Conservation (phyloP, 2,329 filamentous ascomycete species). For the Aspergillus sp. region DNA sequence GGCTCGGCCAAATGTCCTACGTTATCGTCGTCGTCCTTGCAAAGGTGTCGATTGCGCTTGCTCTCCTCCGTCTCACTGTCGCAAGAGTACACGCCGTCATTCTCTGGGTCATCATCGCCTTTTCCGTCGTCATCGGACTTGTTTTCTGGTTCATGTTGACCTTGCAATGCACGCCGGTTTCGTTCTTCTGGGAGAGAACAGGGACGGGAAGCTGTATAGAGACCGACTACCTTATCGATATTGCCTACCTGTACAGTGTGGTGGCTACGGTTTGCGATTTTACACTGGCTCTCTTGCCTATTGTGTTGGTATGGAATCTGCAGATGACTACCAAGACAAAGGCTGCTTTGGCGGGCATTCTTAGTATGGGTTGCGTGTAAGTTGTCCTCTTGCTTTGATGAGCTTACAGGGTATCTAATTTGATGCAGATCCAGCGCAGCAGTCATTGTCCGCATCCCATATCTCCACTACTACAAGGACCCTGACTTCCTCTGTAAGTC, state of each 20-base stretch:
- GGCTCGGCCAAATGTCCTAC: constrained; percentile 52
- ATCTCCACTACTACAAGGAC: constrained; percentile 26
- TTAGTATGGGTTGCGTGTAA: constrained; percentile 51
- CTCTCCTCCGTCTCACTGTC: constrained; percentile 48
- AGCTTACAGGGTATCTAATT: constrained; percentile 15
- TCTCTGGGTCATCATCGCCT: constrained; percentile 42
- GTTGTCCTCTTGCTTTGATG: constrained; percentile 9
- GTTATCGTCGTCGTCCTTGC: constrained; percentile 42
- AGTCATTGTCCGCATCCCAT: constrained; percentile 32
- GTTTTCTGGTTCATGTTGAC: constrained; percentile 47
- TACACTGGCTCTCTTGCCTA: constrained; percentile 47
- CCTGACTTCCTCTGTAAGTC: constrained; percentile 29
- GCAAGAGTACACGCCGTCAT: constrained; percentile 40
- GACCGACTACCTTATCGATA: constrained; percentile 42
- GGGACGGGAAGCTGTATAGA: constrained; percentile 37
- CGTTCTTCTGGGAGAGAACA: constrained; percentile 44
- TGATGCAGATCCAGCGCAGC: constrained; percentile 27
- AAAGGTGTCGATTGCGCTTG: constrained; percentile 49
- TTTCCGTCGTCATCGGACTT: constrained; percentile 40
- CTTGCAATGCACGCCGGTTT: constrained; percentile 49
- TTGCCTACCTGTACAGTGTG: constrained; percentile 49
- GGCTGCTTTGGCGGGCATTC: constrained; percentile 45
- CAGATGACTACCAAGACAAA: constrained; percentile 51
- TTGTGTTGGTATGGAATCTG: constrained; percentile 49
- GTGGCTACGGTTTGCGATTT: constrained; percentile 46